Conservation (phyloP, 2,329 filamentous ascomycete species). For the Pyrenophora tritici-repentis region DNA sequence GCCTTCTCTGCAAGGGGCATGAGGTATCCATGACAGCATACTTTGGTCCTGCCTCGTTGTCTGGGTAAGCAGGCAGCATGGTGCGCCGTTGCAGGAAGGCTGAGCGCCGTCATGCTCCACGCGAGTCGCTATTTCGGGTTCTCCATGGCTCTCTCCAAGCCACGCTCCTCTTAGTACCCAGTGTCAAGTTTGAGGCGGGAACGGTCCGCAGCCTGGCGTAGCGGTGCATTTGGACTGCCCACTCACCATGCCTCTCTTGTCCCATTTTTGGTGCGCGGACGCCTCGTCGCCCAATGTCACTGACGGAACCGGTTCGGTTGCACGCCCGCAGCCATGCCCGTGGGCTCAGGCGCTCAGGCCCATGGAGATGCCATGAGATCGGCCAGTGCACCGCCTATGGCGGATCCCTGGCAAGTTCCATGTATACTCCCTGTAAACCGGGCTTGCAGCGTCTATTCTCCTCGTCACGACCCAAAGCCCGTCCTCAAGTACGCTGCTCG, state of each 20-base stretch:
- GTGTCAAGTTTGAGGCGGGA: slow-evolving; percentile 41
- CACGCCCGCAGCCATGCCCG: slow-evolving; percentile 41
- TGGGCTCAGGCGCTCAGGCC: slow-evolving; percentile 35
- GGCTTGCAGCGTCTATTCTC: no score
- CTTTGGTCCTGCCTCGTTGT: slow-evolving; percentile 24
- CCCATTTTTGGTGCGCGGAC: slow-evolving; percentile 41
- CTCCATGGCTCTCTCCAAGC: slow-evolving; percentile 29
- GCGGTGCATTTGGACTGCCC: slow-evolving; percentile 23
- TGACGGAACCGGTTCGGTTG: slow-evolving; percentile 43
- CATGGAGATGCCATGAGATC: slow-evolving; percentile 28
- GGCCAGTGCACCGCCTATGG: slow-evolving; percentile 4
- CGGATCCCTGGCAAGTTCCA: slow-evolving; percentile 18
- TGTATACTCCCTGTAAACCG: no score
- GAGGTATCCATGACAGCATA: slow-evolving; percentile 20
- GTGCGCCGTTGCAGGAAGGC: slow-evolving; percentile 37
- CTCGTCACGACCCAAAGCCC: slow-evolving; percentile 22
- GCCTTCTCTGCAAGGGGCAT: slow-evolving; percentile 9
- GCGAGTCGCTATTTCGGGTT: slow-evolving; percentile 39
- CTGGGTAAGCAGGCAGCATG: slow-evolving; percentile 32
- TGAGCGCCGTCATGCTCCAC: slow-evolving; percentile 33
- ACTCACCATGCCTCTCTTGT: slow-evolving; percentile 24
- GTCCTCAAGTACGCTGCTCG: slow-evolving; percentile 25
- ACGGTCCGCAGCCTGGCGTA: slow-evolving; percentile 46
- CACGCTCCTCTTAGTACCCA: slow-evolving; percentile 40
- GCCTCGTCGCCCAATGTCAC: slow-evolving; percentile 34